These are phyloP conservation scores for Melampsora larici-populina DNA, from an alignment of 1,284 basidiomycete genomes.

Conservation along the genomic window DNA sequence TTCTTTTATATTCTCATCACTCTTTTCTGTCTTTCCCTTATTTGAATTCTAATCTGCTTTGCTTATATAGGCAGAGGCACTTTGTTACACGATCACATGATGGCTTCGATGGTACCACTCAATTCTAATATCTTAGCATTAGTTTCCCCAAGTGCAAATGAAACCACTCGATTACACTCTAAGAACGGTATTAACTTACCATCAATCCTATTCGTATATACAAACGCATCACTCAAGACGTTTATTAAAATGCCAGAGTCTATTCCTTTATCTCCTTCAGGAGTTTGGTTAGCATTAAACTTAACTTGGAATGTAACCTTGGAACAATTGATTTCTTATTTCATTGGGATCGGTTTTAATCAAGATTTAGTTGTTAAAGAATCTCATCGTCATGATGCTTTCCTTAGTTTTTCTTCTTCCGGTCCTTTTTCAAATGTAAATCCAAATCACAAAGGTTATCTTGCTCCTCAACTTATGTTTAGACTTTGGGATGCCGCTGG, in stretches of 20 bases:
- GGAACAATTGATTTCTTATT: not conserved
- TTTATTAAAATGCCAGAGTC: not conserved
- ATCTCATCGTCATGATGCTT: not conserved
- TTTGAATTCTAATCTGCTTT: not conserved
- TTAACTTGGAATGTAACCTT: not conserved
- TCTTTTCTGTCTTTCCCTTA: not conserved
- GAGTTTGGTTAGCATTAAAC: not conserved
- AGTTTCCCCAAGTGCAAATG: not conserved
- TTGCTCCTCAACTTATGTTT: constrained; percentile 16
- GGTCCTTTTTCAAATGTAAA: not conserved
- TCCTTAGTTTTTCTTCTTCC: not conserved
- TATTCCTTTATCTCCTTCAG: not conserved
- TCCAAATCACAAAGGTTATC: not conserved
- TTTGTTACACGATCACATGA: not conserved
- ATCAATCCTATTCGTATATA: constrained; percentile 2
- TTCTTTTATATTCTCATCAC: not conserved
- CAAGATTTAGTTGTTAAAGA: not conserved
- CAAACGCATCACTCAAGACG: not conserved
- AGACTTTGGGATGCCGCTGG: constrained; percentile 37
- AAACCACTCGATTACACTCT: not conserved
- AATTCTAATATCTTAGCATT: not conserved
- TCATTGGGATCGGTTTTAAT: constrained; percentile 23
- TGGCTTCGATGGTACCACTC: not conserved
- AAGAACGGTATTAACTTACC: not conserved
- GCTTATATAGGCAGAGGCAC: not conserved